These are phyloP conservation scores for Caloboletus inedulis DNA, from an alignment of 1,284 basidiomycete genomes.

Conservation along the genomic window DNA sequence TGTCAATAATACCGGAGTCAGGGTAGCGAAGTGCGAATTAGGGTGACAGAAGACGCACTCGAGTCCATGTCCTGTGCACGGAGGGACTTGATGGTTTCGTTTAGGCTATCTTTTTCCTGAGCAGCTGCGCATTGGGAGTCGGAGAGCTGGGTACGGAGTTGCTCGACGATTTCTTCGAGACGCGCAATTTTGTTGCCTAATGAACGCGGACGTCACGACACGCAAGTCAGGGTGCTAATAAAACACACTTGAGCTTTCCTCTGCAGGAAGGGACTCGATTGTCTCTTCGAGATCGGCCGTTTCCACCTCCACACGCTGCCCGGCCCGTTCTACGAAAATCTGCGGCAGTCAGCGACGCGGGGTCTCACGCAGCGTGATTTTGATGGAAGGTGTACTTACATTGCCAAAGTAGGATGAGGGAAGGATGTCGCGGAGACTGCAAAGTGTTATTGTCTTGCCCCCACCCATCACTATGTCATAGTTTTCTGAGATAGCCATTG, in stretches of 20 bases:
- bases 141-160: neutral
- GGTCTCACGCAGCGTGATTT: no score
- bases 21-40: no score
- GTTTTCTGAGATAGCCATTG: no score
- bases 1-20: no score
- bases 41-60: no score
- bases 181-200: neutral
- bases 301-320: neutral
- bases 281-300: neutral
- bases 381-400: no score
- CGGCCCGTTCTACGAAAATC: neutral
- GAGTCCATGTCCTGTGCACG: no score
- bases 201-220: neutral
- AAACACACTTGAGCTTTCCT: neutral
- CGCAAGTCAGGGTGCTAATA: neutral
- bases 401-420: no score
- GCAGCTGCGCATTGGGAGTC: neutral
- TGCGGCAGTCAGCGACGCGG: no score
- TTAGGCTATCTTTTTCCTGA: neutral
- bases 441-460: no score
- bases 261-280: neutral
- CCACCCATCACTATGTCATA: no score
- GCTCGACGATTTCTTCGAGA: neutral
- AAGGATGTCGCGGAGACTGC: no score
- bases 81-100: neutral